Base-by-base conservation (phyloP, 202 grass and related monocot species). In the Thinopyrum obtusiflorum region DNA sequence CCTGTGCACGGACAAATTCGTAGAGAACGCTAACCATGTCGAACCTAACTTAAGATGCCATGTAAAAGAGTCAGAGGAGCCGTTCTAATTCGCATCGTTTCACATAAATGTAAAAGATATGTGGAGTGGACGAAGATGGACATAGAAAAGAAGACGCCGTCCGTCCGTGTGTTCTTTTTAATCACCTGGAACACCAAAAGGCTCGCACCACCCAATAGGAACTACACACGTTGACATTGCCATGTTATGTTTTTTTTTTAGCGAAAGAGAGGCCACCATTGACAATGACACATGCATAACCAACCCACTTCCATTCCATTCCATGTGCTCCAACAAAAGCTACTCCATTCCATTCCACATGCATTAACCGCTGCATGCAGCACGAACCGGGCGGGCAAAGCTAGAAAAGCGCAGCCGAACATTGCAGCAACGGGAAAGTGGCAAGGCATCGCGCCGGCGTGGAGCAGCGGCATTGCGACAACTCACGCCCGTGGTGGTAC, bases 391-490 rank as follows among this genome's bases (percentile, higher is more conserved):
- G 8, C 59, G n/a, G 10, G 9, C 9, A 12, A 44, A 57, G 62
- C 71, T n/a, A 12, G 47, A 76, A 74, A 76, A 76, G 73, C 27
- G 28, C 20, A 33, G 6, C 47, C 11, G 29, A 81, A 36, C 81
- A 47, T 64, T 63, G 36, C 28, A 35, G 65, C 9, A 27, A 35
- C 25, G n/a, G 24, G 42, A 51, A 26, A 24, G 27, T 35, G 61
- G 59, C 26, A 1, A 4, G 44, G 44, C 13, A 28, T 15, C 63
- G 11, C 1, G 11, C 6, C 25, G 32, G 66, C 68, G 24, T 83
- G 60, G 84, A 75, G 4, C 47, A 27, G 24, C 47, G 75, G 67
- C 74, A 67, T 73, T 78, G 33, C 65, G 74, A 90, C 80, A 83
- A 13, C 73, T 20, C 73, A 29, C 17, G 0, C 7, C 44, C 3